Conservation (phyloP, 148 eudicot genomes). For the Limonium bicolor region DNA sequence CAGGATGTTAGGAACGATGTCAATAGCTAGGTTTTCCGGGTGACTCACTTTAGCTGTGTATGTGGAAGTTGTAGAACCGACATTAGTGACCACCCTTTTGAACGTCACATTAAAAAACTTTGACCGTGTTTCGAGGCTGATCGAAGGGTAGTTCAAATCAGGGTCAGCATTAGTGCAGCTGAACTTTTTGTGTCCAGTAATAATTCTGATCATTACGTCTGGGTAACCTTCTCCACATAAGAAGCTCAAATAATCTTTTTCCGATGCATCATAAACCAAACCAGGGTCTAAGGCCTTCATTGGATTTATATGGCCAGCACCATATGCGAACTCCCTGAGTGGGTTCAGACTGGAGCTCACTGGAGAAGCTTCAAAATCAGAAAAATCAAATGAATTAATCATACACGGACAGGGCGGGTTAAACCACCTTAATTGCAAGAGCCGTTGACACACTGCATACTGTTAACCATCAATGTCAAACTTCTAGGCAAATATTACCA, state of each 20-base stretch:
- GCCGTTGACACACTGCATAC: no score
- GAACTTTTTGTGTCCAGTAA: slow-evolving; percentile 6
- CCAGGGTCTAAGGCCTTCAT: slow-evolving; percentile 35
- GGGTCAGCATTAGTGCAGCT: background rate
- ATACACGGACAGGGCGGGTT: no score
- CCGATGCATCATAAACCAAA: slow-evolving; percentile 24
- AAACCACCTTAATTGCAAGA: no score
- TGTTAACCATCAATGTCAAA: no score
- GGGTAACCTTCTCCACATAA: slow-evolving; percentile 21
- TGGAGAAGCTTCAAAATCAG: slow-evolving; percentile 12
- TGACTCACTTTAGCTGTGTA: slow-evolving; percentile 17
- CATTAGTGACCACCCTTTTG: slow-evolving; percentile 38
- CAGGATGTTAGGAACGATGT: slow-evolving; percentile 21
- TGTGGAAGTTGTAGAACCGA: slow-evolving; percentile 2
- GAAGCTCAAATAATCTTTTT: slow-evolving; percentile 23
- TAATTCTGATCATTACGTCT: background rate
- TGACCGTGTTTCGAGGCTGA: slow-evolving; percentile 9
- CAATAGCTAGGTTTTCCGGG: slow-evolving; percentile 3
- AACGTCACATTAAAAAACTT: slow-evolving; percentile 12
- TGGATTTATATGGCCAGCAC: slow-evolving; percentile 50
- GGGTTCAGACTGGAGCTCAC: slow-evolving; percentile 17
- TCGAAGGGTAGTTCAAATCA: slow-evolving; percentile 50
- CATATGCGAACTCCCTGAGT: slow-evolving; percentile 42
- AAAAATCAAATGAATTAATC: no score
- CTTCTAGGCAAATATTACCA: no score